Conservation (phyloP, 345 rosid genomes). For the Brassica carinata region DNA sequence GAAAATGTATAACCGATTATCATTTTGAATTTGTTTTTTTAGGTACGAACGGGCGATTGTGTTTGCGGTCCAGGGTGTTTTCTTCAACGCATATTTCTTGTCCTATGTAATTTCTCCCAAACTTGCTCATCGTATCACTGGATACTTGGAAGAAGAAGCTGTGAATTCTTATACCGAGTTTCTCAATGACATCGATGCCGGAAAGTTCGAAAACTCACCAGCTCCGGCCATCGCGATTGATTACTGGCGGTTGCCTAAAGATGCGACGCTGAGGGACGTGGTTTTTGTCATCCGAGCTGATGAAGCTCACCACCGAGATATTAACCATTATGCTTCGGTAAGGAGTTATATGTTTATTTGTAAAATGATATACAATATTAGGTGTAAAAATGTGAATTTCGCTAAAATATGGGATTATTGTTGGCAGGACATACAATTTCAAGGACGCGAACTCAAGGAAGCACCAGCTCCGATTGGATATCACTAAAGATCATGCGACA, state of each 20-base stretch:
- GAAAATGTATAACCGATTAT: neutral
- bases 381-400: neutral
- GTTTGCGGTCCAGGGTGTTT: constrained; percentile 59
- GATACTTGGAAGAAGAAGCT: constrained; percentile 68
- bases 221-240: constrained; percentile 72
- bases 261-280: constrained; percentile 63
- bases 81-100: constrained; percentile 59
- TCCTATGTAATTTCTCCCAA: constrained; percentile 59
- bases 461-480: constrained; percentile 61
- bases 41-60: constrained; percentile 59
- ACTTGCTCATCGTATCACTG: constrained; percentile 61
- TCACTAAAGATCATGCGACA: constrained; percentile 37
- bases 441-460: constrained; percentile 55
- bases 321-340: constrained; percentile 73
- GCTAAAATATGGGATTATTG: neutral
- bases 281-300: constrained; percentile 62
- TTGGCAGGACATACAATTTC: constrained; percentile 60
- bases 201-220: constrained; percentile 51
- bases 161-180: constrained; percentile 62
- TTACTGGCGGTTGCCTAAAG: constrained; percentile 59
- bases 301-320: constrained; percentile 67
- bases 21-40: neutral
- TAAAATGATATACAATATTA: neutral
- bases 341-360: neutral
- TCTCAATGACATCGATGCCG: constrained; percentile 59